Evolutionary conservation across 2,329 filamentous ascomycete genomes (phyloP), one percentile per base, ranked within the genome.

Genomic region (Pseudogymnoascus sp.): DNA sequence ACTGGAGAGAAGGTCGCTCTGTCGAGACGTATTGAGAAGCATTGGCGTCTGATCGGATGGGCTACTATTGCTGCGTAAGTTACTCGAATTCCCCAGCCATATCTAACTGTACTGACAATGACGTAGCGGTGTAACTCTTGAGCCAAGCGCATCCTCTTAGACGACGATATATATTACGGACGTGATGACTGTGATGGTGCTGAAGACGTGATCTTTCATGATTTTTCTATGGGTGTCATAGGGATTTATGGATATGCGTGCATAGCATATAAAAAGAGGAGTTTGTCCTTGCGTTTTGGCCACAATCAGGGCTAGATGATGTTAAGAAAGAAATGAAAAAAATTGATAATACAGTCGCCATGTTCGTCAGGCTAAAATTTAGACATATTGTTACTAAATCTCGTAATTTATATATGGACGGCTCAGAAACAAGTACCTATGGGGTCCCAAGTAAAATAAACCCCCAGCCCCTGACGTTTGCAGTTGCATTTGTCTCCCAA

Each of bases 1-100:
- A 88, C 97, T 73, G 92, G 92, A 68, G 93, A 99, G 83, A 97
- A 99, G 88, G 92, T 99, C 72, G 94, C 94, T 42, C 82, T 99
- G 73, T 92, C 87, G 75, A 84, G 94, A 79, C 90, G 94, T 87
- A 97, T 97, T 72, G 94, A 99, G 79, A 97, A 97, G 86, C 93
- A 97, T 79, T 97, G 93, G 93, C 90, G 92, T 79, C 82, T 95
- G 73, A 95, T 96, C 71, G 91, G 91, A 70, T 95, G 91, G 91
- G 89, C 89, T 64, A 92, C 89, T 68, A 91, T 91, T 74, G 86
- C 88, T 70, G 82, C 82, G 82, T 84, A 79, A 79, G 82, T 80
- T 45, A 14, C 6, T 9, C 16, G 11, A 23, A 14, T 7, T 25
- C 30, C 38, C 14, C 33, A 35, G 12, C n/a, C 6, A 42, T 38